Evolutionary conservation across 805 yeast species (phyloP).

Genomic region (Ogataea henricii): DNA sequence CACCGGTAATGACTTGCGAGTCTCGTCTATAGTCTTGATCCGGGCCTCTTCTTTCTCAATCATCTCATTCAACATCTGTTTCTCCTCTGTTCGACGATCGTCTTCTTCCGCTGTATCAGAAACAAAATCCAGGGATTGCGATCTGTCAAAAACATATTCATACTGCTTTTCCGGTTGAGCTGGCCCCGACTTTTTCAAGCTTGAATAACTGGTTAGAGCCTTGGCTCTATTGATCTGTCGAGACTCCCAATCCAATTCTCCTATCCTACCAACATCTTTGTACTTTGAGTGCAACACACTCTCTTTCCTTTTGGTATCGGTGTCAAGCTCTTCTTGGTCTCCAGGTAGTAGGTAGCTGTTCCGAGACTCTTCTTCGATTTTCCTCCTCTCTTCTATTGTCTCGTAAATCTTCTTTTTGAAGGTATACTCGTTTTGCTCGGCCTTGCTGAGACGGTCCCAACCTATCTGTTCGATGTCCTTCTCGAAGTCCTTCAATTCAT

Average conservation of each 20-base stretch:
- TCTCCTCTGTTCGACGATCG: slow-evolving; percentile 33
- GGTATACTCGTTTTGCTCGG: slow-evolving; percentile 53
- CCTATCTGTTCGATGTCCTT: slow-evolving; percentile 52
- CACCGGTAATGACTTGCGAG: slow-evolving; percentile 74
- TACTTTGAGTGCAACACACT: slow-evolving; percentile 46
- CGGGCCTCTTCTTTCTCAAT: slow-evolving; percentile 39
- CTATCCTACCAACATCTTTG: slow-evolving; percentile 25
- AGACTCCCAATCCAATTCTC: slow-evolving; percentile 49
- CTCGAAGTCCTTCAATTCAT: slow-evolving; percentile 52
- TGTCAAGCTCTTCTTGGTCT: slow-evolving; percentile 54
- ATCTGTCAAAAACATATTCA: slow-evolving; percentile 75
- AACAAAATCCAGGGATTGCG: slow-evolving; percentile 59
- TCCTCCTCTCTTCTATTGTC: slow-evolving; percentile 43
- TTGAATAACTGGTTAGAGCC: slow-evolving; percentile 24
- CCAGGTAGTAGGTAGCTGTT: slow-evolving; percentile 54
- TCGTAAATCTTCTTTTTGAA: slow-evolving; percentile 52
- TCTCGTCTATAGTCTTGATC: slow-evolving; percentile 45
- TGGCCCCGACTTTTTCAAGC: slow-evolving; percentile 2
- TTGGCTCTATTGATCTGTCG: slow-evolving; percentile 50
- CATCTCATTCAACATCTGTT: slow-evolving; percentile 17
- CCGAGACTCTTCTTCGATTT: slow-evolving; percentile 25
- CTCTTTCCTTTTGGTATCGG: slow-evolving; percentile 57
- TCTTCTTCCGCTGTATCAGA: slow-evolving; percentile 40
- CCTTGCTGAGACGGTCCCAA: slow-evolving; percentile 50
- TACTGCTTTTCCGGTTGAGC: slow-evolving; percentile 44